Conservation (phyloP, 2,329 filamentous ascomycete species). For the Huntiella decipiens region DNA sequence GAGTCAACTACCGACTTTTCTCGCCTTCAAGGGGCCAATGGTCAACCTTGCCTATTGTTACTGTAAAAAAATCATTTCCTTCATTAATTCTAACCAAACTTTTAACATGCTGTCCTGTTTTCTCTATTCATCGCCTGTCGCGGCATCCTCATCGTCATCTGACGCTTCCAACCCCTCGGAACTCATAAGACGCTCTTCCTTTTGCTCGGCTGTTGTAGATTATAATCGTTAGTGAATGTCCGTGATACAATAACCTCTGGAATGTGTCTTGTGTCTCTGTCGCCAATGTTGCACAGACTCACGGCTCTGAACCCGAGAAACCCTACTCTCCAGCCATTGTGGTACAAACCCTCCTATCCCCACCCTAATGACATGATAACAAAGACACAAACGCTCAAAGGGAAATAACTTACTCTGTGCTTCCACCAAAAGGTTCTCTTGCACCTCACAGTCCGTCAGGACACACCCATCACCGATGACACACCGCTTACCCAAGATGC, state of each 20-base stretch:
- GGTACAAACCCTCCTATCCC: no score
- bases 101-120: neutral
- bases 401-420: slow-evolving; percentile 40
- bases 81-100: neutral
- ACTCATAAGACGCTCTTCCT: slow-evolving; percentile 48
- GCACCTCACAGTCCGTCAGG: slow-evolving; percentile 81
- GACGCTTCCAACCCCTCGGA: slow-evolving; percentile 46
- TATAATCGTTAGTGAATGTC: slow-evolving; percentile 6
- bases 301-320: no score
- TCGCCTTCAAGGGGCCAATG: neutral
- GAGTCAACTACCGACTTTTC: neutral
- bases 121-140: slow-evolving; percentile 21
- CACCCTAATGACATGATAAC: neutral
- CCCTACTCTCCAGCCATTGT: no score
- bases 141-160: slow-evolving; percentile 31
- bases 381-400: neutral
- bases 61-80: neutral
- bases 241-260: neutral
- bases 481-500: slow-evolving; percentile 64
- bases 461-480: slow-evolving; percentile 65
- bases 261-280: no score
- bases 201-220: slow-evolving; percentile 37
- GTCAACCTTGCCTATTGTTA: no score
- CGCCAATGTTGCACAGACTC: no score
- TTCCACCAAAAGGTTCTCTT: slow-evolving; percentile 74